These are phyloP conservation scores for Lojkania enalia DNA, from an alignment of 2,329 filamentous ascomycete genomes.

Conservation along the genomic window DNA sequence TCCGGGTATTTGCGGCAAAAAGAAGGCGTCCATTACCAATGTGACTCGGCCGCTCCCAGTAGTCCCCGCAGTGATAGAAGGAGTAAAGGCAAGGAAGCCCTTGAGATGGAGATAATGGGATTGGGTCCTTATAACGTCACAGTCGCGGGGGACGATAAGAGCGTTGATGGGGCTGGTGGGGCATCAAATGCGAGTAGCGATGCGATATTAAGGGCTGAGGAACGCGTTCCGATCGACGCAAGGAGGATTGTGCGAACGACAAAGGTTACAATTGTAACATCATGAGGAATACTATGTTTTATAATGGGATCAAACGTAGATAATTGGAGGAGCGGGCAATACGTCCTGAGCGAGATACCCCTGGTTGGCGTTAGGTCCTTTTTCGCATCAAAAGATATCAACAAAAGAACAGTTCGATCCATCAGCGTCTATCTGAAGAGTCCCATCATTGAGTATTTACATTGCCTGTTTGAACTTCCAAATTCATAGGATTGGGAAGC, in stretches of 20 bases:
- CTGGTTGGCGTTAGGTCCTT: too few relatives aligned
- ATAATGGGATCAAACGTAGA: too few relatives aligned
- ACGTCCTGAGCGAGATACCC: too few relatives aligned
- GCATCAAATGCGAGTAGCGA: conserved; percentile 4
- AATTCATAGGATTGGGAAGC: too few relatives aligned
- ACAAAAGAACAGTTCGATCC: too few relatives aligned
- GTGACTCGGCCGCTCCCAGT: neutral
- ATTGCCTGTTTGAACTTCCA: too few relatives aligned
- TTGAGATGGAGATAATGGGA: conserved; percentile 3
- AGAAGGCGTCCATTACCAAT: neutral
- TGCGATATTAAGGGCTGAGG: conserved; percentile 6
- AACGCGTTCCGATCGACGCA: neutral
- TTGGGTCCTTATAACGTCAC: conserved; percentile 6
- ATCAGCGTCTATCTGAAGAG: too few relatives aligned
- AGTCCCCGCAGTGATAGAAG: neutral
- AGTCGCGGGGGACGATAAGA: conserved; percentile 3
- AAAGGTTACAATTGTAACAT: conserved; percentile 10
- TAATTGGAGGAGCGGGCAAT: too few relatives aligned
- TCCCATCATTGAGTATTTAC: too few relatives aligned
- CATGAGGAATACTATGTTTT: conserved; percentile 1
- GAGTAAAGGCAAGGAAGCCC: neutral
- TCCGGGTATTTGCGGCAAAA: conserved; percentile 8
- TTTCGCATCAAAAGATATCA: too few relatives aligned
- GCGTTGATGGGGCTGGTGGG: neutral
- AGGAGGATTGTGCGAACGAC: conserved; percentile 12